Conservation (phyloP, 257 asterid genomes). For the Solanum corneliomulleri region DNA sequence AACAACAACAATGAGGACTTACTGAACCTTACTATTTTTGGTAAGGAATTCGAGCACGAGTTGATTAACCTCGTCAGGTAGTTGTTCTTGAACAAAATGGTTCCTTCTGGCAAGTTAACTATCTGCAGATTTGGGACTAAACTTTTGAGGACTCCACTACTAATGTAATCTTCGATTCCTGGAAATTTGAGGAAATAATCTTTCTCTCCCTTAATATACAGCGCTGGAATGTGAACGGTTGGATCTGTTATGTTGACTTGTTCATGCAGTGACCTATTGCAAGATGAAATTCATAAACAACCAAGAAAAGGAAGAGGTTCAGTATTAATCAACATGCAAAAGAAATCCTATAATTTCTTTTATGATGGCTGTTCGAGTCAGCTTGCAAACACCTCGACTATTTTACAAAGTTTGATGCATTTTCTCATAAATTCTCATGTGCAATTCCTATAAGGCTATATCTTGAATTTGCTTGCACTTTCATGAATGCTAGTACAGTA, state of each 20-base stretch:
- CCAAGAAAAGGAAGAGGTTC: neutral
- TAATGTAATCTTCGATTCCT: constrained; percentile 35
- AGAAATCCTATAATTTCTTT: neutral
- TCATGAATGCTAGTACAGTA: neutral
- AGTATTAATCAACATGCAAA: neutral
- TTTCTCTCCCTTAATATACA: constrained; percentile 43
- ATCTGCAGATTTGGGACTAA: constrained; percentile 32
- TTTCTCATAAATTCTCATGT: neutral
- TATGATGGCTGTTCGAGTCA: neutral
- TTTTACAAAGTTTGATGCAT: neutral
- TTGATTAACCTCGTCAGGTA: constrained; percentile 45
- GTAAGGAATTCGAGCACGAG: constrained; percentile 34
- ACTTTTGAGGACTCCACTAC: constrained; percentile 17
- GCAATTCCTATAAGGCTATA: neutral
- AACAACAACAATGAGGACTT: neutral
- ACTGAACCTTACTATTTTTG: neutral
- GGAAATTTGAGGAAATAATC: constrained; percentile 49
- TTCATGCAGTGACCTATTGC: constrained; percentile 22
- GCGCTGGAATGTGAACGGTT: constrained; percentile 24
- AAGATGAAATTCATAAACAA: neutral
- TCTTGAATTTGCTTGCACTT: neutral
- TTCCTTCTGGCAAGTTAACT: constrained; percentile 35
- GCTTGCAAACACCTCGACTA: neutral
- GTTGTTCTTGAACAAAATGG: constrained; percentile 66
- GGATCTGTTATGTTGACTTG: constrained; percentile 11